Evolutionary conservation across 2,329 filamentous ascomycete genomes (phyloP), one percentile per base, ranked within the genome.

Genomic region (Aspergillus viridinutans): DNA sequence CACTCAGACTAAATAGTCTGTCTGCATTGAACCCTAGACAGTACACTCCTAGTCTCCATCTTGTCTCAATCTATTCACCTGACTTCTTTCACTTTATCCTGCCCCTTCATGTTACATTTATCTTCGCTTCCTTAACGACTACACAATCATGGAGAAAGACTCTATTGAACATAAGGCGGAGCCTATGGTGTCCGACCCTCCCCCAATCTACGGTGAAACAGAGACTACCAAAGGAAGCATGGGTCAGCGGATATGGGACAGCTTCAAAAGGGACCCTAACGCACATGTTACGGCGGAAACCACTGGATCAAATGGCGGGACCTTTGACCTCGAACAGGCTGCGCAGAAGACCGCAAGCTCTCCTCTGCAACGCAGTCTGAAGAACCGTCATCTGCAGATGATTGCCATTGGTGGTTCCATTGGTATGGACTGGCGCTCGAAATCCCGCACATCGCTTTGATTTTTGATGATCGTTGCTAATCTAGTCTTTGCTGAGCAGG

Each of bases 401-500:
- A 97, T 97, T 80, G 93, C 93, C 14, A 96, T 97, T 64, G 92
- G 92, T 65, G 92, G 92, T 47, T 93, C 90, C 10, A 96, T 96
- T 67, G 90, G 89, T 85, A 77, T 55, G 74, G 10, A 21, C 25
- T 38, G 12, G 14, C 43, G 12, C 43, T 14, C 21, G 14, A 17
- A 35, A 3, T 7, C 14, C 32, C 32, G 32, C 32, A 17, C 32
- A n/a, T 20, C 28, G 17, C 20, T 5, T 40, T 9, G 17, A 23
- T 25, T 59, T 59, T 38, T 54, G 50, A 54, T 5, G 10, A n/a
- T 45, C 32, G 10, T 47, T 23, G 43, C 49, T 56, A 23, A 56
- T 25, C 47, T 50, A 20, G 20, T 58, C 61, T 59, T 57, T 60
- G 43, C 53, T n/a, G n/a, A n/a, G 55, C 64, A 87, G 87, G 88